phyloP scores from a whole-genome alignment of 768 basidiomycete genomes.

The Dentipellis sp. region DNA sequence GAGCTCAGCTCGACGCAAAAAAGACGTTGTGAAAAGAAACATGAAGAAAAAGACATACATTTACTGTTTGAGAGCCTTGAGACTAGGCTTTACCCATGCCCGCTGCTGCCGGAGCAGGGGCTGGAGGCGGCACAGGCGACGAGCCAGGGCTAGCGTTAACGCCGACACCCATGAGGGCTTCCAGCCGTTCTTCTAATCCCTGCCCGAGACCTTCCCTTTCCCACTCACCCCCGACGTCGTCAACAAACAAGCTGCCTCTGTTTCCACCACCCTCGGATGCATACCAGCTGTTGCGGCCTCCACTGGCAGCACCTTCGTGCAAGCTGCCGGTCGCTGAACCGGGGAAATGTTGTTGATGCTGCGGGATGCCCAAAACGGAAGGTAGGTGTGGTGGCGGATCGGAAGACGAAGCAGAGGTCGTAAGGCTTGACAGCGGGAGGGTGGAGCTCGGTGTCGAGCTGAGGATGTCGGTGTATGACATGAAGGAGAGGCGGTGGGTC shows the following conservation, averaged over 20 bases:
- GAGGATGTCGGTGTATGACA: conserved; percentile 82
- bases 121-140: not conserved
- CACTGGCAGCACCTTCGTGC: conserved; percentile 19
- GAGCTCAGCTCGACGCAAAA: not conserved
- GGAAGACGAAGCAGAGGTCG: conserved; percentile 43
- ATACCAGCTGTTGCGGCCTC: conserved; percentile 15
- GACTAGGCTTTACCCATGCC: not conserved
- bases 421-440: conserved; percentile 64
- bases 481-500: conserved; percentile 75
- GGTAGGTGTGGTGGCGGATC: conserved; percentile 73
- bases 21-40: not conserved
- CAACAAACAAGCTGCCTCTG: conserved; percentile 27
- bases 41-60: not conserved
- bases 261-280: conserved; percentile 12
- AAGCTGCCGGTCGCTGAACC: not conserved
- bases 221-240: conserved; percentile 80
- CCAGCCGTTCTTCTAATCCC: conserved; percentile 78
- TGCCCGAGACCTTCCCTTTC: conserved; percentile 75
- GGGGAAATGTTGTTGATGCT: conserved; percentile 8
- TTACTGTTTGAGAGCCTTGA: not conserved
- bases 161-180: conserved; percentile 34
- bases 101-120: not conserved
- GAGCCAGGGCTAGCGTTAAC: not conserved
- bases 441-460: conserved; percentile 66
- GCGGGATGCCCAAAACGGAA: conserved; percentile 39